Evolutionary conservation across 1,284 basidiomycete species (phyloP).

Genomic region (Neonothopanus nambi): DNA sequence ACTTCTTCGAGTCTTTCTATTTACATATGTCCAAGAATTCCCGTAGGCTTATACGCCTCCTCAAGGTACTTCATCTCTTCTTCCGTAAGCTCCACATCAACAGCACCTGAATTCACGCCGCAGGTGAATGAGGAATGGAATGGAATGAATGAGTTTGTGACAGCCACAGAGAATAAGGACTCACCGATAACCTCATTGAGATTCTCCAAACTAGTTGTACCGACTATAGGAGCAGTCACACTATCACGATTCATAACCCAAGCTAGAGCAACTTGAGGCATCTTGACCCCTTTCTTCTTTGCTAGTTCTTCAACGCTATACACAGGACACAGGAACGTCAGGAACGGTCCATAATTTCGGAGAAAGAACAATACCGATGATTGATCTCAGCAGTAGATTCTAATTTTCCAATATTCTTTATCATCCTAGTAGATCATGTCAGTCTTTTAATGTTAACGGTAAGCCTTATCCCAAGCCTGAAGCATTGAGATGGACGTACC

Average conservation of each 20-base stretch:
- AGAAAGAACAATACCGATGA: slow-evolving; percentile 22
- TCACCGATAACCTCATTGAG: slow-evolving; percentile 50
- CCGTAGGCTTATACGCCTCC: slow-evolving; percentile 35
- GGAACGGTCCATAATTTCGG: neutral
- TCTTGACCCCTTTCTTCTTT: slow-evolving; percentile 47
- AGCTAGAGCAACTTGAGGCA: slow-evolving; percentile 63
- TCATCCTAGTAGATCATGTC: slow-evolving; percentile 14
- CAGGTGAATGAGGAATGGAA: too few relatives aligned
- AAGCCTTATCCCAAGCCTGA: too few relatives aligned
- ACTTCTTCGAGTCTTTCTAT: neutral
- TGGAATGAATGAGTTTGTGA: neutral
- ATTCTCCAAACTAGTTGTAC: slow-evolving; percentile 54
- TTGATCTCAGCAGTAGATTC: slow-evolving; percentile 28
- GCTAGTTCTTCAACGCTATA: slow-evolving; percentile 53
- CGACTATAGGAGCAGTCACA: slow-evolving; percentile 58
- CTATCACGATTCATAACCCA: slow-evolving; percentile 50
- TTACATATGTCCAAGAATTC: slow-evolving; percentile 23
- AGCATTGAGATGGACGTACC: neutral
- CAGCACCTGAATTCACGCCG: slow-evolving; percentile 22
- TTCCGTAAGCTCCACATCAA: slow-evolving; percentile 35
- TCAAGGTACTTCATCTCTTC: slow-evolving; percentile 29
- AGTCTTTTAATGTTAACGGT: neutral
- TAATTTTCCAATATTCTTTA: slow-evolving; percentile 22
- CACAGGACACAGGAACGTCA: neutral
- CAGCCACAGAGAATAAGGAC: slow-evolving; percentile 12